Evolutionary conservation across 225 moss, liverwort and hornwort genomes (phyloP).

Genomic region (Asterella californica): DNA sequence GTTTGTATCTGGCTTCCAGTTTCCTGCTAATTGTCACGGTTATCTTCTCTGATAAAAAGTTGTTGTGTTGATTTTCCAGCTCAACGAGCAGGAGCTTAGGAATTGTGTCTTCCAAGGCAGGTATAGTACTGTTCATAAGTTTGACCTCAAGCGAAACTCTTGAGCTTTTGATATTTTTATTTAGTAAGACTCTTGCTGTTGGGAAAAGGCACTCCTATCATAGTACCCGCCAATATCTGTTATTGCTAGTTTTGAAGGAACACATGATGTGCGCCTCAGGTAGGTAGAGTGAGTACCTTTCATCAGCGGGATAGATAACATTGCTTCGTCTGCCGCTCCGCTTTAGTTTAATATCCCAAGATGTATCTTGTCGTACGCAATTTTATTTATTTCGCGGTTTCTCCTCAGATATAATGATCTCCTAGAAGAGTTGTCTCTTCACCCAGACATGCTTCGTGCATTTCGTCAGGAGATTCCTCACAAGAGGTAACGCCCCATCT

Average conservation of each 20-base stretch:
- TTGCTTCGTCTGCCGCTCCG: not conserved
- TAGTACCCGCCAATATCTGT: not conserved
- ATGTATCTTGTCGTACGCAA: not conserved
- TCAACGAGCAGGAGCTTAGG: slow-evolving; percentile 54
- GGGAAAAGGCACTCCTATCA: too few relatives aligned
- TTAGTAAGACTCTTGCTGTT: not conserved
- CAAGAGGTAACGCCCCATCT: slow-evolving; percentile 34
- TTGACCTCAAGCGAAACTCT: not conserved
- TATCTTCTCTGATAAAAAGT: not conserved
- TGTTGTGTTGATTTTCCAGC: slow-evolving; percentile 21
- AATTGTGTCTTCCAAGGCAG: slow-evolving; percentile 64
- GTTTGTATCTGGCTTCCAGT: not conserved
- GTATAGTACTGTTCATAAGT: slow-evolving; percentile 20
- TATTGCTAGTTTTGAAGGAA: not conserved
- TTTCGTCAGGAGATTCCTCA: slow-evolving; percentile 48
- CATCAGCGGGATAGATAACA: not conserved
- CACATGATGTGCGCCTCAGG: not conserved
- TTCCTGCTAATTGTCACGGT: not conserved
- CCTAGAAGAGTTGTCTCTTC: slow-evolving; percentile 44
- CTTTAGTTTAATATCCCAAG: not conserved
- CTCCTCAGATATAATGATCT: slow-evolving; percentile 47
- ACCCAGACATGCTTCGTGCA: slow-evolving; percentile 43
- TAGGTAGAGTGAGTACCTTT: not conserved
- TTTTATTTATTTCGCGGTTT: not conserved
- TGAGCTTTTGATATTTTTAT: not conserved